Evolutionary conservation across 2,329 filamentous ascomycete genomes (phyloP), one percentile per base, ranked within the genome.

Genomic region (Penicillium glabrum): DNA sequence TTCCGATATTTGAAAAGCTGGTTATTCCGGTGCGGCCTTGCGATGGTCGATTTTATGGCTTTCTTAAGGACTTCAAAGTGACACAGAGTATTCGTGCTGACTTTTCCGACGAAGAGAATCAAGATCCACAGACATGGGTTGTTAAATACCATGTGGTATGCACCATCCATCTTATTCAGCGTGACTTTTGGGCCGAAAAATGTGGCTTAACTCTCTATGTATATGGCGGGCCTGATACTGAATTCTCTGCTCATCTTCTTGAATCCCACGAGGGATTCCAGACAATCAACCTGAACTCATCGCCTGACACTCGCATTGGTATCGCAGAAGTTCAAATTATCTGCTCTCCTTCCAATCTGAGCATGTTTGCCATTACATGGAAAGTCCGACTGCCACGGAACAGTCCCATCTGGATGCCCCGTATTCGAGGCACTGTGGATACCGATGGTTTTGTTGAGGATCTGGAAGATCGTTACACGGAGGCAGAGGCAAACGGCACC

Each of bases 111-210:
- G 39, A 41, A 1, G 7, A 47, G 13, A 41, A 51, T 5, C 13
- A 44, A 3, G 46, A 39, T 8, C 10, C 37, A n/a, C 39, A 11
- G 5, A 35, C n/a, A 5, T 55, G 33, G 16, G 3, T 52, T 0
- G 41, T 69, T 21, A 62, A 51, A n/a, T 72, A 69, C 41, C 58
- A 66, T 45, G 69, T 69, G 3, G 48, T 69, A 10, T 74, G 70
- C 52, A 69, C 65, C 0, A 41, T 74, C 27, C 61, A 59, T 19
- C 59, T 70, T 19, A 58, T 68, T 35, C 64, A 71, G 26, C 66
- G 65, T 35, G 62, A 58, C 33, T 67, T 73, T 39, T 72, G 66
- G 63, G 59, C 69, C 7, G 64, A 73, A 35, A 64, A 61, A 48
- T 74, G 72, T 46, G 65, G 63, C n/a, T 62, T 73, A 33, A 47